Evolutionary conservation across 2,329 filamentous ascomycete genomes (phyloP), one percentile per base, ranked within the genome.

Genomic region (Tolypocladium tropicale): DNA sequence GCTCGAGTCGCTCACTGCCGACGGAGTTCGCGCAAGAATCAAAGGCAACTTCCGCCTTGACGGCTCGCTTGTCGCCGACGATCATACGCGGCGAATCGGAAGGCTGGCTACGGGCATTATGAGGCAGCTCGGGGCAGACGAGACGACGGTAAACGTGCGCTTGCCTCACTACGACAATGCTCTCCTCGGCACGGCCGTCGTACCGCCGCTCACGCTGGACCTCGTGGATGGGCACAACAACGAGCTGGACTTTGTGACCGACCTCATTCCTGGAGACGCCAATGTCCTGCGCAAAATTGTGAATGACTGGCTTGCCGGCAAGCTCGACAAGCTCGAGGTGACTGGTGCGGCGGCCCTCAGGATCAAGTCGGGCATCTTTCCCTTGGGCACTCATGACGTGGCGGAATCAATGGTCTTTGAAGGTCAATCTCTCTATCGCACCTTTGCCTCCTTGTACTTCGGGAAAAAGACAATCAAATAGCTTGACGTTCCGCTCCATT

Each of bases 271-370:
- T 30, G 92, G 91, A 33, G 83, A 91, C 64, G 75, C 89, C 16
- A 84, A 91, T 55, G 86, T 85, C 6, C 84, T 96, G 62, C 85
- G 89, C 58, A 81, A 80, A 57, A 81, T 97, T 60, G 90, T 89
- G 51, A 90, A 94, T 68, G 88, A 96, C 69, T 97, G 90, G 85
- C 74, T 99, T 58, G 84, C 89, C 55, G 91, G 92, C 41, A 85
- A 83, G 55, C 75, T 97, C 57, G 80, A 84, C 12, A 77, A 80
- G 56, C 73, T 99, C 56, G 83, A 81, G 58, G 75, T 97, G 16
- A 78, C 85, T 55, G 93, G 88, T 48, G 87, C 86, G 65, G 86
- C 90, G 30, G 76, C 85, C 41, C 76, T 97, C 39, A 78, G 79
- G 34, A 72, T 97, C 56, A 90, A 85, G 68, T 89, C 91, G 51